Evolutionary conservation across 495 filamentous ascomycete species (phyloP), one percentile per base, ranked within the genome.

Genomic region (Annulohypoxylon stygium): DNA sequence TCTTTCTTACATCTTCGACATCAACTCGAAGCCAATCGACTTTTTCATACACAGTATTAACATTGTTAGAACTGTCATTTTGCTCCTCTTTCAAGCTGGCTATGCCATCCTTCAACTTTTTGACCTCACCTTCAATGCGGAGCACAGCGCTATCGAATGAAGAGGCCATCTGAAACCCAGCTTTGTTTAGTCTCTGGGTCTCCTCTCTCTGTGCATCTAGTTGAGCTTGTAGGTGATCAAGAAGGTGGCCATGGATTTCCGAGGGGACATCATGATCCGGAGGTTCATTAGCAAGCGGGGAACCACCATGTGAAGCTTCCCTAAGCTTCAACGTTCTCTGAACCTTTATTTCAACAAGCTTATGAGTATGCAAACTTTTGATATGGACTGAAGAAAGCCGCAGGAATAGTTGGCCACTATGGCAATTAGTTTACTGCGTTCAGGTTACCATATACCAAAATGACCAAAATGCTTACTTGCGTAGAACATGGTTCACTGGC

Each of bases 401-500:
- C 2, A 83, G 65, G 7, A 80, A 65, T 23, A 79, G 18, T 43
- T 81, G 78, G 47, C 64, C 70, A 2, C 78, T 83, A 8, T 5
- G 45, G 11, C 6, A 0, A 58, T 75, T 9, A 78, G 73, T 25
- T 45, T 4, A 48, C 9, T 14, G 11, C 8, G 23, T 4, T 36
- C 3, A 43, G 16, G 9, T 3, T 2, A 2, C 23, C 14, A 20
- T 12, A 37, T 11, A 23, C 20, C 23, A 6, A 34, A 8, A 34
- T 18, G 11, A 6, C 5, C 3, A 30, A 43, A 51, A n/a, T n/a
- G 68, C 77, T 61, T 67, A 81, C 83, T 71, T 26, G n/a, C 78
- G 36, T 30, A 83, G 47, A 37, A 80, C 79, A 60, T 84, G 80
- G 58, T 81, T 81, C 0, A 75, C 67, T 0, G 80, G 78, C 2